Evolutionary conservation across 441 rosid genomes (phyloP).

Genomic region (Syzygium syzygioides): DNA sequence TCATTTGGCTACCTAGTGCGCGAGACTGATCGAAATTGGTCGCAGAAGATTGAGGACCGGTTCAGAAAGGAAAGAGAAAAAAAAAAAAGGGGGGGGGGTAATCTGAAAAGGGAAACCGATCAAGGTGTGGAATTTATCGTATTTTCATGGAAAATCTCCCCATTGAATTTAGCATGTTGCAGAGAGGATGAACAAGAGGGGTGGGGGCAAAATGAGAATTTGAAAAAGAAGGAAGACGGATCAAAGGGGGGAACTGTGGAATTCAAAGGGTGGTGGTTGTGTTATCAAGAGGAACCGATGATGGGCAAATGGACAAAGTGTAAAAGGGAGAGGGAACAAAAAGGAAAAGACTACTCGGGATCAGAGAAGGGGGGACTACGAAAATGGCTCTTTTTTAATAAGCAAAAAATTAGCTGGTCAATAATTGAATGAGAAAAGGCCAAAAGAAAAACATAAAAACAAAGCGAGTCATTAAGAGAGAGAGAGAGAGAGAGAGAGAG

Average conservation of each 20-base stretch:
- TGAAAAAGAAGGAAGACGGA: not conserved
- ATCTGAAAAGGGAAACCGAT: not conserved
- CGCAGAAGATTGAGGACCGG: not conserved
- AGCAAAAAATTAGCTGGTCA: conserved; percentile 13
- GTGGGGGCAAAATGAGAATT: not conserved
- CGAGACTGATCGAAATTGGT: not conserved
- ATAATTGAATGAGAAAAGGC: conserved; percentile 14
- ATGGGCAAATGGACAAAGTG: conserved; percentile 20
- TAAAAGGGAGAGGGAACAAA: conserved; percentile 33
- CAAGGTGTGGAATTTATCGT: not conserved
- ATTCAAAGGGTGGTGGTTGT: not conserved
- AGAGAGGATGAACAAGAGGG: not conserved
- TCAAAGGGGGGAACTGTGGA: not conserved
- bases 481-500: conserved; percentile 13
- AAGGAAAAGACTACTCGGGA: conserved; percentile 44
- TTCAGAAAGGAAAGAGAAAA: not conserved
- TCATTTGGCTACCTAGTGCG: not conserved
- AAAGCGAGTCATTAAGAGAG: not conserved
- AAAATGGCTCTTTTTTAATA: not conserved
- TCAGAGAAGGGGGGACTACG: conserved; percentile 32
- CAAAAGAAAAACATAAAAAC: not conserved
- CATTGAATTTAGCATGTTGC: not conserved
- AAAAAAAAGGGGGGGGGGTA: not conserved
- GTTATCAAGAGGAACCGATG: conserved; percentile 2
- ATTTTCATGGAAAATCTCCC: not conserved